These are phyloP conservation scores for Verticillium nubilum DNA, from an alignment of 2,329 filamentous ascomycete genomes.

Conservation along the genomic window DNA sequence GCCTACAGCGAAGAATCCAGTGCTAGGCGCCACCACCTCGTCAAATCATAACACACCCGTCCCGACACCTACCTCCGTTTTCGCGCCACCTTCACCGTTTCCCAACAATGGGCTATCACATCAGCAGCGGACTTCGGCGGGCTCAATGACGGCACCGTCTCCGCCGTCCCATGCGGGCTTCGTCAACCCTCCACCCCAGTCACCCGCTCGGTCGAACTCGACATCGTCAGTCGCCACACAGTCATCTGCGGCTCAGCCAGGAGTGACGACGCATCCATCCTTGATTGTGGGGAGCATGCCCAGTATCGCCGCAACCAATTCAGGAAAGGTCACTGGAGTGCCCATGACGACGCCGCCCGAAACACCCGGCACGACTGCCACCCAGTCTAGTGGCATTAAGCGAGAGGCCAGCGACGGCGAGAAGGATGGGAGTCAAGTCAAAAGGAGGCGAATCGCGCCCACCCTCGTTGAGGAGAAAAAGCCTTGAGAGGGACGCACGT, in stretches of 20 bases:
- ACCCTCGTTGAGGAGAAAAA: constrained; percentile 42
- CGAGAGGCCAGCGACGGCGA: constrained; percentile 52
- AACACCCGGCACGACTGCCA: constrained; percentile 62
- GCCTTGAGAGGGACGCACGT: background rate
- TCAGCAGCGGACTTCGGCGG: constrained; percentile 52
- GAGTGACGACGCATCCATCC: constrained; percentile 69
- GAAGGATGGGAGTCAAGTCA: constrained; percentile 49
- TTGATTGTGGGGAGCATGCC: constrained; percentile 75
- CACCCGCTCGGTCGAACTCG: constrained; percentile 80
- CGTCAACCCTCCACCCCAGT: constrained; percentile 62
- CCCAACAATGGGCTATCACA: constrained; percentile 36
- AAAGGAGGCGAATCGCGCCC: constrained; percentile 67
- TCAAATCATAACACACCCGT: constrained; percentile 63
- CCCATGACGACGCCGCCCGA: constrained; percentile 87
- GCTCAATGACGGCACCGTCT: constrained; percentile 54
- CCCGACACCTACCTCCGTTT: constrained; percentile 63
- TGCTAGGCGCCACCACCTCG: constrained; percentile 29
- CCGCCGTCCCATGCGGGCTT: constrained; percentile 53
- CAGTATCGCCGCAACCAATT: constrained; percentile 68
- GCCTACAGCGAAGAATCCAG: constrained; percentile 39
- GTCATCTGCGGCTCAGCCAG: constrained; percentile 27
- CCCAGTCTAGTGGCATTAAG: constrained; percentile 38
- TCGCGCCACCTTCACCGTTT: constrained; percentile 57
- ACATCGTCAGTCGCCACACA: constrained; percentile 26
- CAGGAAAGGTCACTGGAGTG: constrained; percentile 55